Conservation (phyloP, 2,329 filamentous ascomycete genomes). For the Colletotrichum liaoningense region DNA sequence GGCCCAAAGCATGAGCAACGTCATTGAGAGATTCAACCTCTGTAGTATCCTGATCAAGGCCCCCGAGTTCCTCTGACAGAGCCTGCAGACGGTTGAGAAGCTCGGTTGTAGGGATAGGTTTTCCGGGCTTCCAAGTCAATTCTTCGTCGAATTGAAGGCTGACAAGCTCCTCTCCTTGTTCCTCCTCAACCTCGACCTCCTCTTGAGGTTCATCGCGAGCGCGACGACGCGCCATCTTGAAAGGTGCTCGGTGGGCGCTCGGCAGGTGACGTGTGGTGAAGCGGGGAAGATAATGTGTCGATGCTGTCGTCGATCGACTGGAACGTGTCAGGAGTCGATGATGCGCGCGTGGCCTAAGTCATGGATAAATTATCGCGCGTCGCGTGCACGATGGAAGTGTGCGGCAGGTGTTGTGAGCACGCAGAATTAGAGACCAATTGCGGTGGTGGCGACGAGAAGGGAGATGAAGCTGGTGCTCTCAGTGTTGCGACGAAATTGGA, state of each 20-base stretch:
- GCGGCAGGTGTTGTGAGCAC: background rate
- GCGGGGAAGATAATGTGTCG: conserved; percentile 32
- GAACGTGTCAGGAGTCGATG: conserved; percentile 29
- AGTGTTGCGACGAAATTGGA: conserved; percentile 36
- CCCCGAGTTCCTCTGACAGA: conserved; percentile 84
- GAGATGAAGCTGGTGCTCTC: conserved; percentile 10
- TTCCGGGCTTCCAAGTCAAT: conserved; percentile 91
- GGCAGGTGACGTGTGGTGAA: conserved; percentile 30
- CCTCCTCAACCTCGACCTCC: conserved; percentile 37
- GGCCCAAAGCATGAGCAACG: conserved; percentile 86
- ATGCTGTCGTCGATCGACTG: conserved; percentile 24
- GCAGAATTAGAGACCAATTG: conserved; percentile 16
- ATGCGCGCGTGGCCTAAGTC: conserved; percentile 27
- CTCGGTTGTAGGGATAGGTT: conserved; percentile 85
- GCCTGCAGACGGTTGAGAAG: conserved; percentile 84
- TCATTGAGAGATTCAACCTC: conserved; percentile 85
- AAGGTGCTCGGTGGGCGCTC: conserved; percentile 21
- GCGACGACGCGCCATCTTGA: conserved; percentile 34
- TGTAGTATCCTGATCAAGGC: conserved; percentile 87
- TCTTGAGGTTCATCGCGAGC: conserved; percentile 33
- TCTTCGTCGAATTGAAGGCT: conserved; percentile 84
- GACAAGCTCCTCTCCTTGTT: conserved; percentile 42
- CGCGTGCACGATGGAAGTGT: background rate
- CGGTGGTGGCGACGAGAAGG: conserved; percentile 24
- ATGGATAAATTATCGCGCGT: conserved; percentile 24